Conservation (phyloP, 768 basidiomycete species). For the Psilocybe sp. region DNA sequence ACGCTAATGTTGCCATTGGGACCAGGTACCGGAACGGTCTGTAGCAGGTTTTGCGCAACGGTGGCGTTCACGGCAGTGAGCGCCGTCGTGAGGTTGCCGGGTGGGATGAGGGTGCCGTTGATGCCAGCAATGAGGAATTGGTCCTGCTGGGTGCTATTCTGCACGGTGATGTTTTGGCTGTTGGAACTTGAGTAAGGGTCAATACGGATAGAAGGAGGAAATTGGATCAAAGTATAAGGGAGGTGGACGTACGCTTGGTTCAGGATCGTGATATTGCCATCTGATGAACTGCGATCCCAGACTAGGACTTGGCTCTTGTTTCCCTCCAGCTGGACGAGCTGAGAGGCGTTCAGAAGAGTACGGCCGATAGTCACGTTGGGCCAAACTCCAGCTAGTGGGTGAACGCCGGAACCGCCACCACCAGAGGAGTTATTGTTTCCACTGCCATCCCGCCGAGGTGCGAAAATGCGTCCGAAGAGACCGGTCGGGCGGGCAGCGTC, state of each 20-base stretch:
- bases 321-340: conserved; percentile 54
- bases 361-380: conserved; percentile 65
- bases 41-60: conserved; percentile 30
- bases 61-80: conserved; percentile 42
- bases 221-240: conserved; percentile 2
- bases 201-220: not conserved
- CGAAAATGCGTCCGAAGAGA: conserved; percentile 10
- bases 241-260: conserved; percentile 43
- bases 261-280: conserved; percentile 34
- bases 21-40: conserved; percentile 20
- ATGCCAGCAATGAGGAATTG: conserved; percentile 44
- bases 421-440: conserved; percentile 1
- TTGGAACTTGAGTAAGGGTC: not conserved
- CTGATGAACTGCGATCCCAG: conserved; percentile 19
- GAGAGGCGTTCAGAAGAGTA: conserved; percentile 52
- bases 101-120: conserved; percentile 49
- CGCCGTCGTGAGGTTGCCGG: conserved; percentile 42
- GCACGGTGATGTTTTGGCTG: conserved; percentile 25
- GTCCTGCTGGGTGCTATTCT: conserved; percentile 38
- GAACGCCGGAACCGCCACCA: not conserved
- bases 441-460: conserved; percentile 2
- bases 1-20: conserved; percentile 32
- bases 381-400: not conserved
- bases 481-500: too few relatives aligned
- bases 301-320: conserved; percentile 54